A percentile compares a stretch with the other conserved stretches of the same genome.
phyloP scores from a whole-genome alignment of 2,329 filamentous ascomycete species.

The Akanthomyces lecanii region DNA sequence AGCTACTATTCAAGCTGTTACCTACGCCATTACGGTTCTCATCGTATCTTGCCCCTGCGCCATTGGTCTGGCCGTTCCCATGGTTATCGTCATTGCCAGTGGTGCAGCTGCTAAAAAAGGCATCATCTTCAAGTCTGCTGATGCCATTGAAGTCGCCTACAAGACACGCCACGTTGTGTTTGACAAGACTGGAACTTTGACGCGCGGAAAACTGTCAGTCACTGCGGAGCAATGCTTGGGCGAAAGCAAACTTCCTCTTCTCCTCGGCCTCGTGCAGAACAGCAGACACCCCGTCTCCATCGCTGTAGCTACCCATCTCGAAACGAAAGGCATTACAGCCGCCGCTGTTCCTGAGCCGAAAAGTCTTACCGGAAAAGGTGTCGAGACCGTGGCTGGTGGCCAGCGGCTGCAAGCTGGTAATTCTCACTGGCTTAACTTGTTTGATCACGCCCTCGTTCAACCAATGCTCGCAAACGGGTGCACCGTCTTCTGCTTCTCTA shows the following conservation, averaged over 20 bases:
- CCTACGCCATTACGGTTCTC: conserved; percentile 67
- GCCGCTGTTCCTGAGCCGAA: conserved; percentile 29
- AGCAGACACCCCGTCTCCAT: conserved; percentile 51
- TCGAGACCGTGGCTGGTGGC: conserved; percentile 34
- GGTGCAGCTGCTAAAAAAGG: conserved; percentile 62
- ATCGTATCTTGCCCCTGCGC: conserved; percentile 78
- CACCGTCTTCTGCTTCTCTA: conserved; percentile 46
- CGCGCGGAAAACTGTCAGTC: conserved; percentile 50
- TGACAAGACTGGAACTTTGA: conserved; percentile 78
- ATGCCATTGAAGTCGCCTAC: conserved; percentile 58
- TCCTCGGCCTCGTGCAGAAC: conserved; percentile 33
- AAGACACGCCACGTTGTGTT: conserved; percentile 66
- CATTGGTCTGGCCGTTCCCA: conserved; percentile 69
- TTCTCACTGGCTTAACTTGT: conserved; percentile 42
- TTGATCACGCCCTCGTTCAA: conserved; percentile 30
- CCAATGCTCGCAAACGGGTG: conserved; percentile 32
- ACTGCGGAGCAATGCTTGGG: conserved; percentile 19
- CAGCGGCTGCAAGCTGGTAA: conserved; percentile 45
- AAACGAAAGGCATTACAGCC: conserved; percentile 17
- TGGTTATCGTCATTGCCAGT: conserved; percentile 70
- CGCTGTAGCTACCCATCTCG: conserved; percentile 42
- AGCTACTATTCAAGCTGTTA: conserved; percentile 58
- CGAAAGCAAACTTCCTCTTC: conserved; percentile 18
- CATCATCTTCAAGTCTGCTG: conserved; percentile 64
- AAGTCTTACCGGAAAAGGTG: conserved; percentile 42